Evolutionary conservation across 805 yeast genomes (phyloP).

Genomic region (Metschnikowia dekortorum): DNA sequence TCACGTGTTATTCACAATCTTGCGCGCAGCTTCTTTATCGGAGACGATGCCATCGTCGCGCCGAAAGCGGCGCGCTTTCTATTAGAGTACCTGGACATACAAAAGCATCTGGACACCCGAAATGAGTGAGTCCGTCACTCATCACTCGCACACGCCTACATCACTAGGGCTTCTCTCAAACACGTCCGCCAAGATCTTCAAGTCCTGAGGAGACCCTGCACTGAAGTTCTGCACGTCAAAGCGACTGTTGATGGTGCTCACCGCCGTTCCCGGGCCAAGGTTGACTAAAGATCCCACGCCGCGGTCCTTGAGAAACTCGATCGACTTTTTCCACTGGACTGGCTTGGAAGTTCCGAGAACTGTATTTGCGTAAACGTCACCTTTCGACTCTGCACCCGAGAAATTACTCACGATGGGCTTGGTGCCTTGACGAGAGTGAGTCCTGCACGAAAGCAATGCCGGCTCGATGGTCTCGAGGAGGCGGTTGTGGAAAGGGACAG

Average conservation of each 20-base stretch:
- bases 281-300: constrained; percentile 23
- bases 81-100: neutral
- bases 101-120: neutral
- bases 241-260: constrained; percentile 20
- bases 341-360: constrained; percentile 40
- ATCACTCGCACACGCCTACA: too few relatives aligned
- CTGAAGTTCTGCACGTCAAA: constrained; percentile 12
- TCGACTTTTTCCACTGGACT: constrained; percentile 39
- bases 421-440: constrained; percentile 5
- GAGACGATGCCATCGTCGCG: neutral
- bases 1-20: constrained; percentile 3
- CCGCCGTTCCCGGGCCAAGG: constrained; percentile 38
- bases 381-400: constrained; percentile 23
- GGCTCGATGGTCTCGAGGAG: constrained; percentile 35
- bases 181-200: constrained; percentile 4
- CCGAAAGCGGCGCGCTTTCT: neutral
- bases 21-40: neutral
- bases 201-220: constrained; percentile 6
- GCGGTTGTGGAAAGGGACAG: constrained; percentile 49
- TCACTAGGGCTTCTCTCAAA: neutral
- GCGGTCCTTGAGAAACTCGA: constrained; percentile 19
- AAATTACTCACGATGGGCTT: constrained; percentile 38
- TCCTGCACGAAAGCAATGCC: constrained; percentile 22
- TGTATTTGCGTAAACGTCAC: constrained; percentile 27
- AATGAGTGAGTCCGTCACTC: neutral